Evolutionary conservation across 768 basidiomycete species (phyloP), one percentile per base, ranked within the genome.

Genomic region (Royoungia palumana): DNA sequence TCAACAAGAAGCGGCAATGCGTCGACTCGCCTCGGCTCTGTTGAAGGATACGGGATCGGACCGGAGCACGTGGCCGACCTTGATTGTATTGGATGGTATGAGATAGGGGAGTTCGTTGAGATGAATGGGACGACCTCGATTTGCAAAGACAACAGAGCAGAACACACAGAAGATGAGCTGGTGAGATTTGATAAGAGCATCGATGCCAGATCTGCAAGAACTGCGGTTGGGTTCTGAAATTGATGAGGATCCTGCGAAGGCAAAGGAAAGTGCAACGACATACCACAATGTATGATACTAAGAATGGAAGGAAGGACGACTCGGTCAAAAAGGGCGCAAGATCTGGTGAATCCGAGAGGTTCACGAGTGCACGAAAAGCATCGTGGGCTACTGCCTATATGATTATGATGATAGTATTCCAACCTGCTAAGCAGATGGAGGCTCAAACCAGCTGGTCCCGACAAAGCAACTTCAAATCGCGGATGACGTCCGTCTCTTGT

Each of bases 141-240:
- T 50, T 80, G 80, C 37, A 94, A 71, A 2, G 73, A 72, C 6
- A 92, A 70, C 9, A 98, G 66, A 8, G 75, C 65, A 10, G 78
- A 71, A 55, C 89, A 86, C 45, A 87, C 78, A 0, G 78, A 68
- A 2, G 87, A 75, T 37, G 89, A 83, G 5, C 87, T 78, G 9
- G 92, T 89, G 28, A 96, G 72, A 70, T 98, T 98, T n/a, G 94
- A 95, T 10, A 98, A 77, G 2, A 97, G 75, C 95, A 98, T 98
- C n/a, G 91, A 80, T 4, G 94, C 92, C 17, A 98, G 81, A 73
- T 97, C 94, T 28, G 93, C 92, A 22, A 97, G 85, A 49, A 87
- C 82, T 10, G 94, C 83, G 51, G 87, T 81, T n/a, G 90, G 87
- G 68, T 93, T 88, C 94, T 97, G 58, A 35, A 20, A 22, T 19